Evolutionary conservation across 345 rosid genomes (phyloP).

Genomic region (Triadica sebifera): DNA sequence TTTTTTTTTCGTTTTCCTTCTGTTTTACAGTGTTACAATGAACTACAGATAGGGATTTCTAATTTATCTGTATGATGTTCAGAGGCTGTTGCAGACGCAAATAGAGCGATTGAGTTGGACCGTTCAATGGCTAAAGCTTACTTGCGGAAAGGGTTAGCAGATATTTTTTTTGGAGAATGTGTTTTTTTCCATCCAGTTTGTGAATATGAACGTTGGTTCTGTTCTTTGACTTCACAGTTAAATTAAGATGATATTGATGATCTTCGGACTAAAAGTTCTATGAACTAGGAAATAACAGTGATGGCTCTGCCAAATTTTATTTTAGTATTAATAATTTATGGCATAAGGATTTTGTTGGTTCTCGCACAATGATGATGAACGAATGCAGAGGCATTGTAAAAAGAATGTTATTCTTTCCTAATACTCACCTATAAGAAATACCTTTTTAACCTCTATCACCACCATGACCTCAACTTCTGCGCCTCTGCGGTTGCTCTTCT

Average conservation of each 20-base stretch:
- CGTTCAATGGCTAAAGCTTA: constrained; percentile 68
- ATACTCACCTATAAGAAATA: neutral
- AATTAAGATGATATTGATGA: neutral
- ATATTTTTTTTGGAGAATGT: neutral
- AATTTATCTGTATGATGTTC: constrained; percentile 12
- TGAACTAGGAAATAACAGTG: neutral
- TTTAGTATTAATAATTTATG: neutral
- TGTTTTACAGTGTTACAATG: neutral
- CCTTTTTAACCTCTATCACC: neutral
- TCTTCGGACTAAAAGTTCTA: neutral
- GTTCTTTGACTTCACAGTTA: neutral
- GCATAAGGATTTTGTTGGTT: neutral
- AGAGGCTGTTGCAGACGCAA: constrained; percentile 90
- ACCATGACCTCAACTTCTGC: neutral
- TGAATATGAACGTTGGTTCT: neutral
- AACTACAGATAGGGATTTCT: neutral
- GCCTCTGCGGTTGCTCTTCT: neutral
- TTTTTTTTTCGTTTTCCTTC: neutral
- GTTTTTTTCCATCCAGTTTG: no score
- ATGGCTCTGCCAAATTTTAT: neutral
- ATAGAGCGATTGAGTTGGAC: constrained; percentile 72
- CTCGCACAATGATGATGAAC: neutral
- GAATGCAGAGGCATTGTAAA: neutral
- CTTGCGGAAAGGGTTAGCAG: constrained; percentile 73
- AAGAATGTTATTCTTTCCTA: neutral